These are phyloP conservation scores for Nepenthes gracilis DNA, from an alignment of 148 eudicot species.

Conservation along the genomic window DNA sequence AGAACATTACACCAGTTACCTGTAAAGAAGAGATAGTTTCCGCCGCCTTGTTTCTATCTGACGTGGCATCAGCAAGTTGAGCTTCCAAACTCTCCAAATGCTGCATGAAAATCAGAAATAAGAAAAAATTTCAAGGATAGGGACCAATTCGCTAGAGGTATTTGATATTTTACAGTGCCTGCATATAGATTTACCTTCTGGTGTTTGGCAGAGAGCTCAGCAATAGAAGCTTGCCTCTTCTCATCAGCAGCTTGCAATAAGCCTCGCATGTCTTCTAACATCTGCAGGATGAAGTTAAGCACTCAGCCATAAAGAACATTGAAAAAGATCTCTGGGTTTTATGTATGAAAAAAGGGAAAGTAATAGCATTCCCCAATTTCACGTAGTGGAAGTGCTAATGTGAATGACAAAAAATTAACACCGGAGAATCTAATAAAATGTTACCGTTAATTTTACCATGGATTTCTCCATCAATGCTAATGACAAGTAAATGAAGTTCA, in stretches of 20 bases:
- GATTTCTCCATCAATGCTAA: too few species aligned
- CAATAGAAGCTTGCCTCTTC: slow-evolving; percentile 57
- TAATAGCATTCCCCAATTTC: not conserved
- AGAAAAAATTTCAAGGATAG: slow-evolving; percentile 2
- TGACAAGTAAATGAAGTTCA: too few species aligned
- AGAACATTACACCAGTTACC: slow-evolving; percentile 24
- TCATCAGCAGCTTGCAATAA: slow-evolving; percentile 71
- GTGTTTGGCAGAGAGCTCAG: slow-evolving; percentile 75
- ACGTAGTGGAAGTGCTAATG: too few species aligned
- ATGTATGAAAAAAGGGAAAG: not conserved
- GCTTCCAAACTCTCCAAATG: slow-evolving; percentile 70
- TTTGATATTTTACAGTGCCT: not conserved
- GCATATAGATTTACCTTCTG: slow-evolving; percentile 50
- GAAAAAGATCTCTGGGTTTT: not conserved
- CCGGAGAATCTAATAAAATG: too few species aligned
- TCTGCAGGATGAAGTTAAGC: slow-evolving; percentile 30
- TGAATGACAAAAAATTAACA: too few species aligned
- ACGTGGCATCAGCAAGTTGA: slow-evolving; percentile 68
- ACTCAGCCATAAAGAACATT: slow-evolving; percentile 1
- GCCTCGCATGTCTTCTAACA: slow-evolving; percentile 66
- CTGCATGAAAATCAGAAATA: slow-evolving; percentile 29
- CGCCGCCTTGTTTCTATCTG: slow-evolving; percentile 78
- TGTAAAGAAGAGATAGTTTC: slow-evolving; percentile 80
- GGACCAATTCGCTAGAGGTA: not conserved
- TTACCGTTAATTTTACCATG: too few species aligned